Conservation (phyloP, 2,329 filamentous ascomycete species). For the Curvularia lunata region DNA sequence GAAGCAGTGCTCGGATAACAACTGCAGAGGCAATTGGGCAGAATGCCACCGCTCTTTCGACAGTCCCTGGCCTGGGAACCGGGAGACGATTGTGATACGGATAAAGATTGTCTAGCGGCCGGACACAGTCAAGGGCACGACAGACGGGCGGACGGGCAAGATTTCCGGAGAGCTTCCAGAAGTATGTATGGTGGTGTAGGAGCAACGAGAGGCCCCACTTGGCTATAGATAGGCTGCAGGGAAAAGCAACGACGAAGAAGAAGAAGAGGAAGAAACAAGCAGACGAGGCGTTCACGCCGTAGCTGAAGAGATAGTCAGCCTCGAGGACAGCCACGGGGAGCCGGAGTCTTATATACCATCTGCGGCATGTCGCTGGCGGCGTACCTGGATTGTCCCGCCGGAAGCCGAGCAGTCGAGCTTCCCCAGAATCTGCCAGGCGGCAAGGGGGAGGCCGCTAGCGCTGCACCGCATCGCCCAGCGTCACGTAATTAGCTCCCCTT, state of each 20-base stretch:
- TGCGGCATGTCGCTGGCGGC: background rate
- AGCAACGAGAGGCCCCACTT: background rate
- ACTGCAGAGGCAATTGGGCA: constrained; percentile 39
- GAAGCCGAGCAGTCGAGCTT: constrained; percentile 20
- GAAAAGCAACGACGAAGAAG: background rate
- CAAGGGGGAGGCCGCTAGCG: constrained; percentile 18
- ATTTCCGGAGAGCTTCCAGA: background rate
- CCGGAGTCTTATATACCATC: background rate
- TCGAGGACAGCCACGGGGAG: background rate
- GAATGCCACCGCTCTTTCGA: constrained; percentile 37
- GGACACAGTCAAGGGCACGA: background rate
- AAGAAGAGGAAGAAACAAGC: background rate
- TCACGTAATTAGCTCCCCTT: constrained; percentile 35
- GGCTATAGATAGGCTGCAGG: background rate
- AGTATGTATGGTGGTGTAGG: background rate
- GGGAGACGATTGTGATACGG: background rate
- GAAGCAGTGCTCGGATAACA: constrained; percentile 12
- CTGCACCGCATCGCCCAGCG: constrained; percentile 24
- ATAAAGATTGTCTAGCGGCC: background rate
- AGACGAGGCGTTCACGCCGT: background rate
- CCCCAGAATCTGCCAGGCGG: constrained; percentile 17
- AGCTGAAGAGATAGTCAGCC: background rate
- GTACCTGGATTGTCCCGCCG: constrained; percentile 26
- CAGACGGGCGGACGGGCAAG: background rate
- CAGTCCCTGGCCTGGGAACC: constrained; percentile 12